A percentile compares a stretch with the other conserved stretches of the same genome.
phyloP scores from a whole-genome alignment of 1,284 basidiomycete species.

The Moesziomyces sp. region DNA sequence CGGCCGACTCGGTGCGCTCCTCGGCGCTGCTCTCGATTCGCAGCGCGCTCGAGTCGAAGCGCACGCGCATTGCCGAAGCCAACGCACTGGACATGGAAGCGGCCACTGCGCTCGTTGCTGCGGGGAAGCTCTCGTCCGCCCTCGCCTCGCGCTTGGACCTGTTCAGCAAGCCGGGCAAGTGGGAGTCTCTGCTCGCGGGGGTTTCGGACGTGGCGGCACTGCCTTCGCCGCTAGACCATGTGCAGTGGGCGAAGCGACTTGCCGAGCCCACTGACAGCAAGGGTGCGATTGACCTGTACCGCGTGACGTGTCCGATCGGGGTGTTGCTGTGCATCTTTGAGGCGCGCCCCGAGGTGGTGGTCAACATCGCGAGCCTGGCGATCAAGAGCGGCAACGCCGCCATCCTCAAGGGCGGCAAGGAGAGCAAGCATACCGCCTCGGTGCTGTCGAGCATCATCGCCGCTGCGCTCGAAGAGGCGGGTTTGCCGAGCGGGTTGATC shows the following conservation, averaged over 20 bases:
- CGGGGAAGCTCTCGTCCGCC: constrained; percentile 83
- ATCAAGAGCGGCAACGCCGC: constrained; percentile 86
- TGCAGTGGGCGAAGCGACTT: constrained; percentile 87
- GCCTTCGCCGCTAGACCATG: constrained; percentile 84
- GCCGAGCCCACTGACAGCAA: constrained; percentile 70
- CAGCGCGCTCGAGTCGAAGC: constrained; percentile 42
- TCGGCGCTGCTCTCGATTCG: constrained; percentile 52
- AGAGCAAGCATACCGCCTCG: constrained; percentile 49
- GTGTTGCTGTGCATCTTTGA: constrained; percentile 97
- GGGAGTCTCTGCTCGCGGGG: constrained; percentile 91
- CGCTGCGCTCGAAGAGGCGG: constrained; percentile 74
- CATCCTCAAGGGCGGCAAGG: constrained; percentile 66
- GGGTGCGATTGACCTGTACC: constrained; percentile 85
- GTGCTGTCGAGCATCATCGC: constrained; percentile 74
- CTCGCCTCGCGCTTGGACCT: constrained; percentile 89
- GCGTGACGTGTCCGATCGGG: constrained; percentile 95
- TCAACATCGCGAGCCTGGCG: constrained; percentile 94
- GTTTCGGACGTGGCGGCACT: constrained; percentile 85
- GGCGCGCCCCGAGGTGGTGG: constrained; percentile 95
- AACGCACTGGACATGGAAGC: constrained; percentile 61
- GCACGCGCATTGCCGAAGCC: constrained; percentile 47
- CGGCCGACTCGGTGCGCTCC: constrained; percentile 42
- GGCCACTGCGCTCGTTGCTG: constrained; percentile 79
- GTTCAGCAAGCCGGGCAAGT: constrained; percentile 81
- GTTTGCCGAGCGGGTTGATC: constrained; percentile 82